Percentiles rank a stretch among this genome's conserved stretches.
Evolutionary conservation across 129 eudicot genomes (phyloP).

Genomic region (Glebionis coronaria): DNA sequence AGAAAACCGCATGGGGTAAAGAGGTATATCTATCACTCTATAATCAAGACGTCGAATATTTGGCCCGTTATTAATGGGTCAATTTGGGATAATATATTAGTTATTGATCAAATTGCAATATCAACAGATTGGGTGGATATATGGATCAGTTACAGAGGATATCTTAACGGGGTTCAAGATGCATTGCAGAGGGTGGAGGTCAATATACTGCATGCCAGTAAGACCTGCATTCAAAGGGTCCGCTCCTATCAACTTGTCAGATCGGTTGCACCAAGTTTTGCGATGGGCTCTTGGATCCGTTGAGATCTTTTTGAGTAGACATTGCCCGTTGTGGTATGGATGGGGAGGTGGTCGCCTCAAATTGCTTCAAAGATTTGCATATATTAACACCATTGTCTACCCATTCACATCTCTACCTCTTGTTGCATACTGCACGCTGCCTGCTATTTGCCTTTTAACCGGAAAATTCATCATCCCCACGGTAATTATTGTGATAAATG

Average conservation of each 20-base stretch:
- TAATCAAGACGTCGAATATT: not conserved
- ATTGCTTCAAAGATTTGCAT: constrained; percentile 95
- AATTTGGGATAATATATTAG: not conserved
- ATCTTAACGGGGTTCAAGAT: constrained; percentile 96
- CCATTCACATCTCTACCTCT: constrained; percentile 97
- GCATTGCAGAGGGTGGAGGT: constrained; percentile 99
- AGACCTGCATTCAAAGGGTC: constrained; percentile 99
- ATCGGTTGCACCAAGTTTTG: constrained; percentile 92
- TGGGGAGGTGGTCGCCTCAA: constrained; percentile 96
- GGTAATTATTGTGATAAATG: constrained; percentile 38
- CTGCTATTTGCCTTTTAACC: constrained; percentile 94
- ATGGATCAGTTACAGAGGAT: constrained; percentile 98
- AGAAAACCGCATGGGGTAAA: constrained; percentile 99
- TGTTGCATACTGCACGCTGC: constrained; percentile 82
- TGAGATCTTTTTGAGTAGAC: constrained; percentile 95
- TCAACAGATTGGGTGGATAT: constrained; percentile 96
- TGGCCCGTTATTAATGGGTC: not conserved
- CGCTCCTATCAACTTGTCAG: constrained; percentile 97
- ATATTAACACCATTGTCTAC: constrained; percentile 92
- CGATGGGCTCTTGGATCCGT: constrained; percentile 99
- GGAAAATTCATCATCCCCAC: constrained; percentile 98
- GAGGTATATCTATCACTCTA: constrained; percentile 45
- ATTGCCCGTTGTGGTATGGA: constrained; percentile 98
- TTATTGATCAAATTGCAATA: constrained; percentile 12
- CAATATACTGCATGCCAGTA: constrained; percentile 93